A percentile compares a stretch with the other conserved stretches of the same genome.
phyloP scores from a whole-genome alignment of 306 rosid genomes.

The Acmispon strigosus region DNA sequence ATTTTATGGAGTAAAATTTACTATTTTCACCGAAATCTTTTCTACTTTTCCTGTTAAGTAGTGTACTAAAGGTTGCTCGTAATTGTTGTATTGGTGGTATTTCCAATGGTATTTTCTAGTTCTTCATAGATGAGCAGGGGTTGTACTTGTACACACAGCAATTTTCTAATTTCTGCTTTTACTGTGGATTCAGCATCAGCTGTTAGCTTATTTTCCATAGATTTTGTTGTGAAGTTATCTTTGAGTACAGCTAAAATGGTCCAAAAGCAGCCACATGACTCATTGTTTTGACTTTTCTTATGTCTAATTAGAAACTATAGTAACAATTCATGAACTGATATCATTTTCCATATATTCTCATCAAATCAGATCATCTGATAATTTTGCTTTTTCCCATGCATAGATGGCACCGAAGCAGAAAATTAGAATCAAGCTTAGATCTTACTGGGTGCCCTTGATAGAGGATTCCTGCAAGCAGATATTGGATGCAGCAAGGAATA shows the following conservation, averaged over 20 bases:
- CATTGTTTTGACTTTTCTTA: neutral
- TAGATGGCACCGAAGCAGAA: slow-evolving; percentile 93
- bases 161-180: neutral
- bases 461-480: slow-evolving; percentile 99
- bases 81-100: neutral
- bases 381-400: slow-evolving; percentile 15
- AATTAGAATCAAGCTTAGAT: slow-evolving; percentile 92
- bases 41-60: neutral
- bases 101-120: neutral
- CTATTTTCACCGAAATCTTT: neutral
- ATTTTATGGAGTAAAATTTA: neutral
- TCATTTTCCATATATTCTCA: neutral
- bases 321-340: neutral
- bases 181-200: neutral
- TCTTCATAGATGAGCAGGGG: neutral
- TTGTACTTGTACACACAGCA: neutral
- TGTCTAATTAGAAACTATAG: neutral
- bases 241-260: neutral
- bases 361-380: slow-evolving; percentile 6
- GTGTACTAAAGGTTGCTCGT: neutral
- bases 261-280: neutral
- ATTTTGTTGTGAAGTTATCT: neutral
- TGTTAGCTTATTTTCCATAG: neutral
- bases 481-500: slow-evolving; percentile 83
- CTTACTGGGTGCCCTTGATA: slow-evolving; percentile 82